Percentiles rank a stretch among this genome's conserved stretches.
These are phyloP conservation scores for Xeromyces bisporus DNA, from an alignment of 495 filamentous ascomycete genomes.

Conservation along the genomic window DNA sequence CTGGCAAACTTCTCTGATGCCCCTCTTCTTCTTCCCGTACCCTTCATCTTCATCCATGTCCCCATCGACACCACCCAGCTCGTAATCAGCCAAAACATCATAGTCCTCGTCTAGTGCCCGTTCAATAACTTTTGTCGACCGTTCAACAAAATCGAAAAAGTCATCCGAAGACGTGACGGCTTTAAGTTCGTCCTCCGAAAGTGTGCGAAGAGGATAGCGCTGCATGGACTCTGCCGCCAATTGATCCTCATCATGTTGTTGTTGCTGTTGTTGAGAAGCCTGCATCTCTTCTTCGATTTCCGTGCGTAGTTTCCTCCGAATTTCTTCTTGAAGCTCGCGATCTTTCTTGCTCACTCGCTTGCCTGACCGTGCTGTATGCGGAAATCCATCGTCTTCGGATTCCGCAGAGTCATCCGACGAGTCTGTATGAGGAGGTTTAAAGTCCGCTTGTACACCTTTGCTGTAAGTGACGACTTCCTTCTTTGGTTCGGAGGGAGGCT, in stretches of 20 bases:
- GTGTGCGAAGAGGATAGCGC: slow-evolving; percentile 62
- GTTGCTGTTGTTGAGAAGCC: slow-evolving; percentile 42
- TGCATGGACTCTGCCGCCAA: slow-evolving; percentile 25
- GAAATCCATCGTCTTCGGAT: slow-evolving; percentile 50
- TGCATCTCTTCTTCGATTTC: slow-evolving; percentile 90
- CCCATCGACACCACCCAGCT: slow-evolving; percentile 48
- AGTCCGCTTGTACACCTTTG: slow-evolving; percentile 76
- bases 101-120: slow-evolving; percentile 85
- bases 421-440: slow-evolving; percentile 11
- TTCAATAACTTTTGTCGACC: slow-evolving; percentile 93
- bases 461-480: slow-evolving; percentile 82
- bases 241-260: slow-evolving; percentile 35
- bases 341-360: slow-evolving; percentile 63
- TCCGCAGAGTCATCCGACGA: slow-evolving; percentile 39
- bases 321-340: slow-evolving; percentile 69
- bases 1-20: slow-evolving; percentile 73
- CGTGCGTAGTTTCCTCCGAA: slow-evolving; percentile 62
- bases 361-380: slow-evolving; percentile 23
- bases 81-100: slow-evolving; percentile 90
- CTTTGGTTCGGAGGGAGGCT: slow-evolving; percentile 51
- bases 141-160: slow-evolving; percentile 88
- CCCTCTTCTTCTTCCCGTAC: slow-evolving; percentile 56
- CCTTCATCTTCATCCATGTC: slow-evolving; percentile 76
- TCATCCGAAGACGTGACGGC: slow-evolving; percentile 86
- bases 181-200: slow-evolving; percentile 73